Evolutionary conservation across 371 early-diverging fungal genomes (phyloP), one percentile per base, ranked within the genome.

Genomic region (Rhizopus stolonifer): DNA sequence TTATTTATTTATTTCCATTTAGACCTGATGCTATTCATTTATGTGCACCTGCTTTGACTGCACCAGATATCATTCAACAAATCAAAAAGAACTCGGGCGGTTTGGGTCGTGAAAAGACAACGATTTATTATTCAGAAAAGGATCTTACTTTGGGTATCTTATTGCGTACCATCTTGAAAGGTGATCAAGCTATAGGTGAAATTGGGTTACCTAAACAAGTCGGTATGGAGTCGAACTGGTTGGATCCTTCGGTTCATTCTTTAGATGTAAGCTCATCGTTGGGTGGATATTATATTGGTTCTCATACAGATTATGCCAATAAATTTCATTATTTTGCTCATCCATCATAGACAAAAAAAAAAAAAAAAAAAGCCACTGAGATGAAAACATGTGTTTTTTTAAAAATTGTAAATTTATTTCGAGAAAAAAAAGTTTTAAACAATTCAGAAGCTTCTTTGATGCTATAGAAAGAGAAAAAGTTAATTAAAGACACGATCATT

Each of bases 21-120:
- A 76, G 78, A 26, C 78, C 78, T 14, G 71, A 78, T 34, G 56
- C 66, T 2, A 49, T 78, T 31, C 78, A 78, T 60, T 54, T 78
- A 13, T 78, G 74, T 47, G 78, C 78, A 11, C 78, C 78, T 9
- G 78, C 78, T 13, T 49, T 78, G 24, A 51, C 65, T 29, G 50
- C 52, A 25, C 42, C 60, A 34, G 78, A 78, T 34, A 64, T 77
- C 34, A 48, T 65, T 23, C 59, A 56, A 22, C 55, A 58, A 25
- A 57, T 77, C 25, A 24, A 33, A 18, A 47, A 34, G 29, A 67
- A 55, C 6, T 39, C 52, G 6, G 65, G 65, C 2, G 69, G 70
- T 18, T 54, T 77, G 19, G 77, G 69, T 22, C 56, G 61, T 25
- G 21, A 42, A 22, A 56, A 60, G 11, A 77, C 77, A 5, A 46